Evolutionary conservation across 768 basidiomycete species (phyloP), one percentile per base, ranked within the genome.

Genomic region (Mycena olivaceomarginata): DNA sequence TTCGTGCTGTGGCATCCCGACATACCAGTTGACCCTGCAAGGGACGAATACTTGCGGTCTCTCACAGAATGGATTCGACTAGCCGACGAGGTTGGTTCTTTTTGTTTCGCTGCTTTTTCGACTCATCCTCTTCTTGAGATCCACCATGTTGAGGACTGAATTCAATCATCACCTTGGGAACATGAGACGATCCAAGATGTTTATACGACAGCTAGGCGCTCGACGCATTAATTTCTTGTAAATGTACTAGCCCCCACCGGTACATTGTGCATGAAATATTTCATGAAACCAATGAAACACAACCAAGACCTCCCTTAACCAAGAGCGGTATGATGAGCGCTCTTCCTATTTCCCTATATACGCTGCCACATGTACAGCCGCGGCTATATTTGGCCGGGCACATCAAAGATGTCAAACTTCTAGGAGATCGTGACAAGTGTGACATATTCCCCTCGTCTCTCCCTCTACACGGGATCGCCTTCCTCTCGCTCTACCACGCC

Each of bases 1-100:
- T 91, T 97, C 78, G 90, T 91, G n/a, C 82, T 97, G 31, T 97
- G 96, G 96, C 88, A 92, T 74, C 90, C 93, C 5, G 96, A 97
- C 83, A 89, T 90, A 25, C 91, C 92, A 0, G 91, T 94, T 1
- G 93, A 96, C 76, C 92, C 92, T 67, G 91, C 89, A 4, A 88
- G 85, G 53, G 96, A 97, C 81, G 95, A 95, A 80, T 97, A 96
- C 82, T 83, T 90, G 62, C 88, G 94, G 18, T 86, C 93, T 4
- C 81, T 97, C 76, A 88, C 85, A 0, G 96, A 97, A 82, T 97
- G 96, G 95, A 91, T 91, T 51, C 86, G 78, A 25, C 85, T 96
- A 39, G 90, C 94, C 16, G 85, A 88, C 31, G 91, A 94, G 88
- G 96, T 95, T 76, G 8, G 89, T 82, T 48, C 40, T 37, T 9